These are phyloP conservation scores for Paraphoma sp. DNA, from an alignment of 2,329 filamentous ascomycete species.

Conservation along the genomic window DNA sequence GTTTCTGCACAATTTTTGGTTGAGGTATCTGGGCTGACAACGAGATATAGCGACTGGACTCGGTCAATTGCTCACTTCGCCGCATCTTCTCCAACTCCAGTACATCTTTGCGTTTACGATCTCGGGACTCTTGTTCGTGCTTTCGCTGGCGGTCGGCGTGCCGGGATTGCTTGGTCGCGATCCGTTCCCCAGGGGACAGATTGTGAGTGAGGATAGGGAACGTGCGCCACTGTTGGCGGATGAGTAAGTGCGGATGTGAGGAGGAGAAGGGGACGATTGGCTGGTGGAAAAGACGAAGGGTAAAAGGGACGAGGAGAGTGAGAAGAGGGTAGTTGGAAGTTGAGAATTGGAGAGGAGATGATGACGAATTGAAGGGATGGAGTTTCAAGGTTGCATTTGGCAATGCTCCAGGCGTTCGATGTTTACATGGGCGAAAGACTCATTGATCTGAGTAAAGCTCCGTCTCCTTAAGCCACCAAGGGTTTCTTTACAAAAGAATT, in stretches of 20 bases:
- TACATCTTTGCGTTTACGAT: conserved; percentile 93
- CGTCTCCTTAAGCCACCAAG: too few relatives aligned
- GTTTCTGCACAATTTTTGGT: not conserved
- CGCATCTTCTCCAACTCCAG: conserved; percentile 78
- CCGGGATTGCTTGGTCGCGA: conserved; percentile 68
- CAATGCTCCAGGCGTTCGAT: too few relatives aligned
- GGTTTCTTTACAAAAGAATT: too few relatives aligned
- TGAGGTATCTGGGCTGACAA: too few relatives aligned
- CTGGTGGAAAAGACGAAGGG: not conserved
- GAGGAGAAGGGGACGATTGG: not conserved
- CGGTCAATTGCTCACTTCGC: conserved; percentile 74
- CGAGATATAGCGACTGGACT: conserved; percentile 67
- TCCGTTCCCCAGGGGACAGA: conserved; percentile 55
- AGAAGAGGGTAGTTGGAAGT: not conserved
- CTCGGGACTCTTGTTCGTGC: conserved; percentile 75
- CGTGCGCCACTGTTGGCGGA: conserved; percentile 59
- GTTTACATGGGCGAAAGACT: too few relatives aligned
- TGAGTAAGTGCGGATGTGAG: conserved; percentile 11
- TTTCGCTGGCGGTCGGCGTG: conserved; percentile 69
- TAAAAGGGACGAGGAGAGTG: not conserved
- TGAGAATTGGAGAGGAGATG: too few relatives aligned
- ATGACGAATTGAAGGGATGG: not conserved
- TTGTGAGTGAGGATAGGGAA: conserved; percentile 59
- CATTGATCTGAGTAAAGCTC: too few relatives aligned
- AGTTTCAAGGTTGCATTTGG: not conserved